Conservation (phyloP, 345 rosid genomes). For the Gynandropsis gynandra region DNA sequence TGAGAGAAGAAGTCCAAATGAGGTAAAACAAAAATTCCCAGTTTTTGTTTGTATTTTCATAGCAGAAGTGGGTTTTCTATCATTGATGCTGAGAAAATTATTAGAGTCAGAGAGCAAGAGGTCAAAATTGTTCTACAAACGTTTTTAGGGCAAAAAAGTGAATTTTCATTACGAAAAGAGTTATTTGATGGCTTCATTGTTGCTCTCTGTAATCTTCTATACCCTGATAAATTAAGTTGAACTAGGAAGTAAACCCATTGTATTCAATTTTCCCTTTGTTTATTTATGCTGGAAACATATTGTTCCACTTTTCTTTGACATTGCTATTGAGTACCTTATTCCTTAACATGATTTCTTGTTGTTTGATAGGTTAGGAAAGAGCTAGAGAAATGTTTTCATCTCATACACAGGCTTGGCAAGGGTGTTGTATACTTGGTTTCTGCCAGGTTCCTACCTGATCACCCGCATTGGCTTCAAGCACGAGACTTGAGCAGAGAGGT, state of each 20-base stretch:
- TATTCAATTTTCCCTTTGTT: no score
- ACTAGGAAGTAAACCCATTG: no score
- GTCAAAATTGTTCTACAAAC: no score
- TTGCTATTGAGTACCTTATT: slow-evolving; percentile 14
- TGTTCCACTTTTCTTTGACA: background rate
- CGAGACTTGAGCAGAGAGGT: slow-evolving; percentile 64
- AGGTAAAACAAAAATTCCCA: slow-evolving; percentile 34
- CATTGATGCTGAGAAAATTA: no score
- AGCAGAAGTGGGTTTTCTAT: no score
- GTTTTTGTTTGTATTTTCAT: slow-evolving; percentile 1
- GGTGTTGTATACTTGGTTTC: slow-evolving; percentile 87
- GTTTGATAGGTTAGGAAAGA: slow-evolving; percentile 77
- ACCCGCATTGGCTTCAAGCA: slow-evolving; percentile 56
- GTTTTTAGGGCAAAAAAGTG: background rate
- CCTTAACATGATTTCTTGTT: slow-evolving; percentile 12
- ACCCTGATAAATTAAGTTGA: background rate
- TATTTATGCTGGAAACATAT: background rate
- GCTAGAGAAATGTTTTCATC: slow-evolving; percentile 60
- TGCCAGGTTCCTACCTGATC: slow-evolving; percentile 65
- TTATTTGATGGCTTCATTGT: background rate
- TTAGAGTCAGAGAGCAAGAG: background rate
- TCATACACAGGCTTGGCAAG: slow-evolving; percentile 64
- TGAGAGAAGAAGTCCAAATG: slow-evolving; percentile 72
- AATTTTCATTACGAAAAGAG: background rate
- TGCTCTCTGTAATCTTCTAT: background rate